Percentiles rank a stretch among this genome's conserved stretches.
phyloP scores from a whole-genome alignment of 768 basidiomycete species.

The Serendipita vermifera region DNA sequence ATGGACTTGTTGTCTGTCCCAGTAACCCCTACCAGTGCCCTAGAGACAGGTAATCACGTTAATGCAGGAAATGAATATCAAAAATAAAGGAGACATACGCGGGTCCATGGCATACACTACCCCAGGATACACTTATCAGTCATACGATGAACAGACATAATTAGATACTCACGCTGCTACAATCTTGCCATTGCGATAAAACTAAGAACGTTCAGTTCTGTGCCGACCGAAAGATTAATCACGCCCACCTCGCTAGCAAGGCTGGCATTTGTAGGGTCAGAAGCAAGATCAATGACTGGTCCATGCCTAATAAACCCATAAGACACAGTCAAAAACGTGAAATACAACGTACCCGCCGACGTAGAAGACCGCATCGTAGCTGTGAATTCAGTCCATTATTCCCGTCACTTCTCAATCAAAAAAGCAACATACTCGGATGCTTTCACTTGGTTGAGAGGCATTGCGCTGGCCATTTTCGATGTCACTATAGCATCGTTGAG shows the following conservation, averaged over 20 bases:
- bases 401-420: no score
- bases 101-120: slow-evolving; percentile 62
- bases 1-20: slow-evolving; percentile 49
- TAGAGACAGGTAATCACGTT: no score
- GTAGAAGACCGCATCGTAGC: slow-evolving; percentile 62
- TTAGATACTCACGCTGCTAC: slow-evolving; percentile 39
- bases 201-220: no score
- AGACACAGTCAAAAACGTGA: neutral
- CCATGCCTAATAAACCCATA: slow-evolving; percentile 33
- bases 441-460: slow-evolving; percentile 48
- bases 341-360: slow-evolving; percentile 44
- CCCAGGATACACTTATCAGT: neutral
- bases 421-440: slow-evolving; percentile 30
- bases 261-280: slow-evolving; percentile 41
- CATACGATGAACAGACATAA: neutral
- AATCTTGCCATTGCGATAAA: slow-evolving; percentile 54
- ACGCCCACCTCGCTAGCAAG: slow-evolving; percentile 47
- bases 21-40: slow-evolving; percentile 45
- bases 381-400: no score
- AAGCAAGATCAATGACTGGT: slow-evolving; percentile 57
- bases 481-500: slow-evolving; percentile 44
- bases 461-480: slow-evolving; percentile 40
- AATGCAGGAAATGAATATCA: no score
- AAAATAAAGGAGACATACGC: slow-evolving; percentile 42
- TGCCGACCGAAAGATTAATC: no score